Base-by-base conservation (phyloP, 2,329 filamentous ascomycete species). In the Shiraia sp. region DNA sequence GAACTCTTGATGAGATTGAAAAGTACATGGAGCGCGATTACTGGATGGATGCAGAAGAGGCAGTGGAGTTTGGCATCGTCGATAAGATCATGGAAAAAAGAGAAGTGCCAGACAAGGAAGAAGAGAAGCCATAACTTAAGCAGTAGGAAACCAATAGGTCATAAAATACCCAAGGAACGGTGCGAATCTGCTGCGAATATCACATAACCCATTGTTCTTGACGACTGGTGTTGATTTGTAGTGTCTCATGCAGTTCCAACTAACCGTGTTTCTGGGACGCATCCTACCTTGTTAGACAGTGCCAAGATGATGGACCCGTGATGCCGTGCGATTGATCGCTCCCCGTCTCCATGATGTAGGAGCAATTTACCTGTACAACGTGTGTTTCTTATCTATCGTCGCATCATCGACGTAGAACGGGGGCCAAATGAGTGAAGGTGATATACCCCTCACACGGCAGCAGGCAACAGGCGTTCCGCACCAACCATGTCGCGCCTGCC, bases 21-120 rank as follows among this genome's bases (percentile, higher is more conserved):
- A 89, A 86, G 66, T 80, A 96, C 69, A 97, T 99, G 92, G 93
- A 99, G 75, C 78, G 93, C 42, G 93, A 99, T 69, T 93, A 93
- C 63, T 97, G 96, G 59, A 80, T 99, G 79, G 87, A 86, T 40
- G 90, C 91, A 0, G 76, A 89, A 32, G 91, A 99, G 74, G 93
- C 93, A 7, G 76, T 90, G 59, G 89, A 95, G 36, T 80, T 95
- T 70, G 93, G 93, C 0, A 88, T 99, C 57, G 84, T 99, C 48
- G 93, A 99, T 68, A 85, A 92, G 72, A 91, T 99, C 47, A 65
- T 99, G 57, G 67, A 83, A 32, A 79, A 79, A 73, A 78, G 88
- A 57, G 73, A 74, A 16, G 73, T 73, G 14, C 65, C 68, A 23
- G 72, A 75, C 35, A 72, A 68, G 33, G 56, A 64, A 24, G 63